Percentiles rank a stretch among this genome's conserved stretches.
Evolutionary conservation across 1,284 basidiomycete genomes (phyloP).

Genomic region (Amylostereum chailletii): DNA sequence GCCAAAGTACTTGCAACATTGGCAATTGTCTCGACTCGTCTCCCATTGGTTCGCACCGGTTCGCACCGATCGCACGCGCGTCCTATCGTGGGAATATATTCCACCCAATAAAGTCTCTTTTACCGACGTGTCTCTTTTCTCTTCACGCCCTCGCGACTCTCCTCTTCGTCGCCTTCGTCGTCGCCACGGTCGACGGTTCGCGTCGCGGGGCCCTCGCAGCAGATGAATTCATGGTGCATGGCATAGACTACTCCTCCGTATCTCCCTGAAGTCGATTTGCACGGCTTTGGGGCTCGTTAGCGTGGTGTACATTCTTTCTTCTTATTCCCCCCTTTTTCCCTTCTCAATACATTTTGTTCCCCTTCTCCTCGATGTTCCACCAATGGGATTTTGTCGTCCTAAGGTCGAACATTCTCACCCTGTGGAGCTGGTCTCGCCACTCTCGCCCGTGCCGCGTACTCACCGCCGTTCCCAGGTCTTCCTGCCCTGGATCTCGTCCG

Average conservation of each 20-base stretch:
- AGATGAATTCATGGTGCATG: slow-evolving; percentile 82
- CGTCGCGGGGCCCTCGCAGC: slow-evolving; percentile 73
- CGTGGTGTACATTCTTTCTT: slow-evolving; percentile 63
- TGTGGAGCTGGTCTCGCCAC: too few relatives aligned
- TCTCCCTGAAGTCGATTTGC: slow-evolving; percentile 55
- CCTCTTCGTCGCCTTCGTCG: slow-evolving; percentile 39
- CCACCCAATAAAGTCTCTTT: neutral
- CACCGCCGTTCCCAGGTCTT: too few relatives aligned
- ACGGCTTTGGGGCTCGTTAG: slow-evolving; percentile 73
- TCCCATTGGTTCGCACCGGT: too few relatives aligned
- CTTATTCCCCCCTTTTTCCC: slow-evolving; percentile 1
- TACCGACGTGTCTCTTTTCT: slow-evolving; percentile 2
- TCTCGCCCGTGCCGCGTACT: too few relatives aligned
- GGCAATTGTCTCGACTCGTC: too few relatives aligned
- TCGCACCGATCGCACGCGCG: too few relatives aligned
- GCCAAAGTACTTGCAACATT: too few relatives aligned
- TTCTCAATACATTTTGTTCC: neutral
- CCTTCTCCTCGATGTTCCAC: neutral
- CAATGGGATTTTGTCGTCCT: too few relatives aligned
- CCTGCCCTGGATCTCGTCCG: too few relatives aligned
- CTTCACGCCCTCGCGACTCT: slow-evolving; percentile 53
- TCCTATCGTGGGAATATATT: slow-evolving; percentile 8
- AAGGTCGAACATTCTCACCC: too few relatives aligned
- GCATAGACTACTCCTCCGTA: slow-evolving; percentile 83
- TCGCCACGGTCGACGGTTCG: slow-evolving; percentile 42